Evolutionary conservation across 495 filamentous ascomycete species (phyloP), one percentile per base, ranked within the genome.

Genomic region (Penicillium antarcticum): DNA sequence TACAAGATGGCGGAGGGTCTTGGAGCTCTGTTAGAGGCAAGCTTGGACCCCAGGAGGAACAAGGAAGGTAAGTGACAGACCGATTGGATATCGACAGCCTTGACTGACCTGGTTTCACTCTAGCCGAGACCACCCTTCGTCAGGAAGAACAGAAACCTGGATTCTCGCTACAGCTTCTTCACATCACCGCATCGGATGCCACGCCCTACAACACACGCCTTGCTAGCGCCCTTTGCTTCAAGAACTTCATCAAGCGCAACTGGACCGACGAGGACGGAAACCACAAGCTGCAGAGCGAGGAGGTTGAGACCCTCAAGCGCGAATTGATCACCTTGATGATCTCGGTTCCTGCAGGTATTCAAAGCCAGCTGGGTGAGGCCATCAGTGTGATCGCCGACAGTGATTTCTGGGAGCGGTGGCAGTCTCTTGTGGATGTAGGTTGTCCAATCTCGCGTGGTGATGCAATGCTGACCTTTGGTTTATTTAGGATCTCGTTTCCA

Each of bases 251-350:
- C 60, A 87, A 85, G 71, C 80, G 87, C 56, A 94, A 89, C 77
- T 97, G 90, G 82, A 86, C 86, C 18, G 90, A 97, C 68, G 92
- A 95, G 62, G 89, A 97, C 62, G 90, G 95, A 60, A 85, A 84
- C 61, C 87, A 97, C 78, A 92, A 88, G 70, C 81, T 99, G 13
- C 83, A 86, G 4, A 63, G 73, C 51, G 77, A 86, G 31, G 94
- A 96, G 68, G 92, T 97, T 38, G 67, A 69, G 6, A 87, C 88
- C 21, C 95, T 99, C 72, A 99, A 99, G 71, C 80, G 77, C 50
- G 92, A 97, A 71, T 80, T 99, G 58, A 89, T 99, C 61, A 92
- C 89, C 40, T 75, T 99, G 55, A 99, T 99, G 95, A 94, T 96
- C 53, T 85, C 86, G 5, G 88, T 94, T 13, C 92, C 92, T 3